phyloP scores from a whole-genome alignment of 2,329 filamentous ascomycete genomes.

The Trichoderma gracile region DNA sequence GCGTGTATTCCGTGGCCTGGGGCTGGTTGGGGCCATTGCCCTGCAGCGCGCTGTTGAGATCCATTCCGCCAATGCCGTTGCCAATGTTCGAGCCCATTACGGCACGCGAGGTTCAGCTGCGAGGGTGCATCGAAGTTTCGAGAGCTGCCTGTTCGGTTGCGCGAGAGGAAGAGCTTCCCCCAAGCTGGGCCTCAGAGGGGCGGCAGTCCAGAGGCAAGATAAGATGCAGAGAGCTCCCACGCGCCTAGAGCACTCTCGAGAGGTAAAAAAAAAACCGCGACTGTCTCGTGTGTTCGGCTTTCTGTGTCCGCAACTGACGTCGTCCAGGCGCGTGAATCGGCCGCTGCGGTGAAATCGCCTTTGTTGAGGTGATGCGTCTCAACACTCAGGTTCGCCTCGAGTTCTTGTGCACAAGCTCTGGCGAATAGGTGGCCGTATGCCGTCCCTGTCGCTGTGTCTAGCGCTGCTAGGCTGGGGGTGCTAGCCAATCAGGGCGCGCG shows the following conservation, averaged over 20 bases:
- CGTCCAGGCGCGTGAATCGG: conserved; percentile 10
- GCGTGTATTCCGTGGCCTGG: conserved; percentile 62
- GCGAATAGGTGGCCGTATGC: conserved; percentile 25
- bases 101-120: conserved; percentile 41
- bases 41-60: conserved; percentile 49
- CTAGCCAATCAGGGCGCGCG: conserved; percentile 36
- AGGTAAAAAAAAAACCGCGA: neutral
- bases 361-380: conserved; percentile 12
- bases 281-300: neutral
- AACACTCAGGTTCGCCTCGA: too few relatives aligned
- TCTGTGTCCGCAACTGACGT: neutral
- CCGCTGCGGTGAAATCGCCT: neutral
- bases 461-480: conserved; percentile 12
- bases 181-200: conserved; percentile 30
- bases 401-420: conserved; percentile 16
- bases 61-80: conserved; percentile 50
- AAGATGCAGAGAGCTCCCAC: conserved; percentile 19
- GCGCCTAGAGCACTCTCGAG: conserved; percentile 24
- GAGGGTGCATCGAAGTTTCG: conserved; percentile 40
- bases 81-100: conserved; percentile 47
- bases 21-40: conserved; percentile 52
- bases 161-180: conserved; percentile 29
- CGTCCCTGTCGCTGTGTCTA: conserved; percentile 25
- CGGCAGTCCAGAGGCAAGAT: neutral
- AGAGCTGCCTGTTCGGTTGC: conserved; percentile 30